phyloP scores from a whole-genome alignment of 1,284 basidiomycete genomes.

The Fomitopsis palustris region DNA sequence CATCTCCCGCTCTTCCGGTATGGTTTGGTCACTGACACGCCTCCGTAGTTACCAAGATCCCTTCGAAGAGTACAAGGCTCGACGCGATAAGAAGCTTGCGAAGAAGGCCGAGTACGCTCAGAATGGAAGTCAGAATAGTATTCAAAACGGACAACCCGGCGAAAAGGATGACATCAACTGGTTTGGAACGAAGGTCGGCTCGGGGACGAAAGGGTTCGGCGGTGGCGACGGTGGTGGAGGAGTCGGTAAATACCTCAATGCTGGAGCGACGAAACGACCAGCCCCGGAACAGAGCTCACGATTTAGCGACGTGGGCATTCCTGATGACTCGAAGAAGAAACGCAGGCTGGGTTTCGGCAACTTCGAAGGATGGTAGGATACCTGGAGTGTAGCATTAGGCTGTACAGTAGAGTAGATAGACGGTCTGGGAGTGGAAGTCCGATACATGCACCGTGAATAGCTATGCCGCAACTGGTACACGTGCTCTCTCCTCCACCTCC shows the following conservation, averaged over 20 bases:
- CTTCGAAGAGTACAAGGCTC: conserved; percentile 79
- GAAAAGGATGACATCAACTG: conserved; percentile 73
- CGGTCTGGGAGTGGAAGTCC: conserved; percentile 2
- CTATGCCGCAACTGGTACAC: conserved; percentile 44
- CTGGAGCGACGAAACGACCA: conserved; percentile 47
- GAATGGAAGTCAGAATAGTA: conserved; percentile 19
- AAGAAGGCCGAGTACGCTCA: conserved; percentile 57
- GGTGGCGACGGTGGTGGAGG: conserved; percentile 32
- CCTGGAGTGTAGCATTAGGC: conserved; percentile 9
- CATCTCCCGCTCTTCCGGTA: neutral
- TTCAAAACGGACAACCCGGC: conserved; percentile 7
- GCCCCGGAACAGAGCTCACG: conserved; percentile 1
- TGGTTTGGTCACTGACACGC: neutral
- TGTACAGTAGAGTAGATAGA: conserved; percentile 10
- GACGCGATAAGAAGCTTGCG: conserved; percentile 72
- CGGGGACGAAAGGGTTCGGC: conserved; percentile 28
- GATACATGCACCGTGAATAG: neutral
- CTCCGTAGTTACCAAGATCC: conserved; percentile 72
- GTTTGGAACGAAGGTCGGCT: conserved; percentile 78
- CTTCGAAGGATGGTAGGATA: conserved; percentile 64
- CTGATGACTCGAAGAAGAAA: conserved; percentile 63
- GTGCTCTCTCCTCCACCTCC: conserved; percentile 19
- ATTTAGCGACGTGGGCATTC: conserved; percentile 1
- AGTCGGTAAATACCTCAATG: conserved; percentile 64
- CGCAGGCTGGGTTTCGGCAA: conserved; percentile 77